Percentiles rank a stretch among this genome's conserved stretches.
Conservation (phyloP, 805 yeast species). For the Candida loeiensis region DNA sequence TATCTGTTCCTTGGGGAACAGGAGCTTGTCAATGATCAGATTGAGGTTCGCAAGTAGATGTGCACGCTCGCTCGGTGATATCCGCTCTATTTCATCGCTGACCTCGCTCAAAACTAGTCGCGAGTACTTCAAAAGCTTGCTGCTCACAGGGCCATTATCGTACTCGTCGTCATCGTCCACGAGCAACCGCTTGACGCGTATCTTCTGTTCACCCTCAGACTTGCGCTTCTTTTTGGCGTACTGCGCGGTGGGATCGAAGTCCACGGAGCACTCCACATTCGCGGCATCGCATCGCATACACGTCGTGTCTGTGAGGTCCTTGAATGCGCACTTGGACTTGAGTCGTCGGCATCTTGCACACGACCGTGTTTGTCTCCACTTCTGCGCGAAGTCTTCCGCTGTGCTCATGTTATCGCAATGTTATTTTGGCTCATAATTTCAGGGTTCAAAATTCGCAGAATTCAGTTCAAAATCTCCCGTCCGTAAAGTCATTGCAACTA, state of each 20-base stretch:
- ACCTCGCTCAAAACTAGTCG: slow-evolving; percentile 5
- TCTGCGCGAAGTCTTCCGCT: slow-evolving; percentile 34
- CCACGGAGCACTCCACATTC: slow-evolving; percentile 45
- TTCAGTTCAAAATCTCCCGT: no score
- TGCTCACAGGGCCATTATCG: background rate
- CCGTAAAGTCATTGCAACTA: no score
- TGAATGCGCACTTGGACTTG: slow-evolving; percentile 51
- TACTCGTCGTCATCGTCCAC: background rate
- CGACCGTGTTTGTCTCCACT: slow-evolving; percentile 47
- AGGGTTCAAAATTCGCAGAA: background rate
- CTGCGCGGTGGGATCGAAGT: slow-evolving; percentile 49
- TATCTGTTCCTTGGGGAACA: slow-evolving; percentile 3
- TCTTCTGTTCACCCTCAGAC: slow-evolving; percentile 11
- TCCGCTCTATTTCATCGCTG: slow-evolving; percentile 1
- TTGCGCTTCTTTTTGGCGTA: slow-evolving; percentile 19
- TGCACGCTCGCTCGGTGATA: background rate
- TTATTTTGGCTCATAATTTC: background rate
- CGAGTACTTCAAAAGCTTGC: slow-evolving; percentile 3
- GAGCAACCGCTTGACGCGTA: background rate
- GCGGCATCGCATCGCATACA: slow-evolving; percentile 47
- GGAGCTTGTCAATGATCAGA: slow-evolving; percentile 3
- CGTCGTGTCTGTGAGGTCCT: slow-evolving; percentile 40
- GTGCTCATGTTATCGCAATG: background rate
- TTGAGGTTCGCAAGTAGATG: slow-evolving; percentile 4
- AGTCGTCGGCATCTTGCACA: slow-evolving; percentile 55